These are phyloP conservation scores for Aquilaria agallochum DNA, from an alignment of 441 rosid species.

Conservation along the genomic window DNA sequence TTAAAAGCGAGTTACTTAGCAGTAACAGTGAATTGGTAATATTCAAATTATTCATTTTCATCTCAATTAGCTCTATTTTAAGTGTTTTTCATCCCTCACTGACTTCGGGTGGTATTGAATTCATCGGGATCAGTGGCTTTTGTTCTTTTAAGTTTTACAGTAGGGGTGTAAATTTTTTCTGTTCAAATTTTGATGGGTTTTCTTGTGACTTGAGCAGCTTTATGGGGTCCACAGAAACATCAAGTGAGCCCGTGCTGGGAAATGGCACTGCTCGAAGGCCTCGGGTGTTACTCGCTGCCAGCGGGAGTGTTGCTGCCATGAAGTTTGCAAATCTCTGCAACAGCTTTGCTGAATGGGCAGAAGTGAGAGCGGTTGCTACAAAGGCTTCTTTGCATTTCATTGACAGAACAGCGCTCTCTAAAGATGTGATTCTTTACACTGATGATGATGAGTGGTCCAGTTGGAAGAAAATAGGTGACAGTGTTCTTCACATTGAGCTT, in stretches of 20 bases:
- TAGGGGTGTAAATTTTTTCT: no score
- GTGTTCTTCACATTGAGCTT: slow-evolving; percentile 79
- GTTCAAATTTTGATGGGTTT: no score
- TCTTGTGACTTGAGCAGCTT: neutral
- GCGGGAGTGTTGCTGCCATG: slow-evolving; percentile 94
- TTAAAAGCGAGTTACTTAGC: no score
- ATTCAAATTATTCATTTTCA: no score
- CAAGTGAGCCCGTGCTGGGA: slow-evolving; percentile 20
- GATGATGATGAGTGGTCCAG: slow-evolving; percentile 79
- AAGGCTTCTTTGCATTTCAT: slow-evolving; percentile 69
- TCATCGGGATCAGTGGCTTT: no score
- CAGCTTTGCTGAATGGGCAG: slow-evolving; percentile 80
- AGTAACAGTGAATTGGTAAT: no score
- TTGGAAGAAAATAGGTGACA: slow-evolving; percentile 78
- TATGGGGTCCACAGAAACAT: no score
- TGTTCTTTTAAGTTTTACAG: no score
- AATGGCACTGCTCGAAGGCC: slow-evolving; percentile 42
- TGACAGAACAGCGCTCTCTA: slow-evolving; percentile 57
- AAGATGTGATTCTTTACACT: slow-evolving; percentile 57
- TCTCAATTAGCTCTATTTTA: no score
- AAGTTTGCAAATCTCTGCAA: slow-evolving; percentile 80
- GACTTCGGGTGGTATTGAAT: no score
- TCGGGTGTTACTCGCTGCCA: slow-evolving; percentile 67
- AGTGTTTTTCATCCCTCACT: no score
- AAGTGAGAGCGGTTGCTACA: slow-evolving; percentile 79